phyloP scores from a whole-genome alignment of 2,329 filamentous ascomycete species.

The Cryoendolithus antarcticus region DNA sequence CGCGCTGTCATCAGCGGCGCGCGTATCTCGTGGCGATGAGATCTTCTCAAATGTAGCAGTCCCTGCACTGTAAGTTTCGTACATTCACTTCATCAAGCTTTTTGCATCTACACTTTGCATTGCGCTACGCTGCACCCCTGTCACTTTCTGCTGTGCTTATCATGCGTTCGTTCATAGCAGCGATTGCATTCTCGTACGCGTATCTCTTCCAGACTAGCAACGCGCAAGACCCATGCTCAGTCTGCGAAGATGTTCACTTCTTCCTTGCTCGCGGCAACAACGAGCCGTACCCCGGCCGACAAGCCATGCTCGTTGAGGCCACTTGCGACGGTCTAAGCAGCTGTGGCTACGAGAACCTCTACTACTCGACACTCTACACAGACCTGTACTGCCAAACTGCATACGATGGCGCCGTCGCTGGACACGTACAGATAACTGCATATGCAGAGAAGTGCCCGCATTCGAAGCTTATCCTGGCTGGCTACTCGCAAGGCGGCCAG shows the following conservation, averaged over 20 bases:
- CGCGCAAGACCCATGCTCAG: conserved; percentile 3
- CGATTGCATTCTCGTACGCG: no score
- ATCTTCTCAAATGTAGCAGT: no score
- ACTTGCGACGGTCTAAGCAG: conserved; percentile 19
- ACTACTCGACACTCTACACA: conserved; percentile 8
- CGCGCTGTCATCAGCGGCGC: no score
- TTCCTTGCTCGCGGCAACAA: conserved; percentile 22
- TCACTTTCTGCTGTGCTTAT: no score
- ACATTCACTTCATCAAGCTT: no score
- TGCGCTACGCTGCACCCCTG: no score
- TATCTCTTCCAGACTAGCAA: no score
- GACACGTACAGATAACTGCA: conserved; percentile 8
- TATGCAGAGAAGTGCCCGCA: conserved; percentile 11
- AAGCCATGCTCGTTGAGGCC: conserved; percentile 20
- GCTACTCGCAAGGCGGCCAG: conserved; percentile 12
- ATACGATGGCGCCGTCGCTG: conserved; percentile 10
- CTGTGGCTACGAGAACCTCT: conserved; percentile 24
- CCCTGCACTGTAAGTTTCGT: no score
- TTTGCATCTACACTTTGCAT: no score
- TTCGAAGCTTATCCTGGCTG: conserved; percentile 11
- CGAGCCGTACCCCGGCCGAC: conserved; percentile 26
- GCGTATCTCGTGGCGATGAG: no score
- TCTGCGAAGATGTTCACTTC: conserved; percentile 13
- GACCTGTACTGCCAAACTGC: conserved; percentile 9
- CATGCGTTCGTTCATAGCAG: no score